Base-by-base conservation (phyloP, 495 filamentous ascomycete genomes). In the Tetracladium setigerum region DNA sequence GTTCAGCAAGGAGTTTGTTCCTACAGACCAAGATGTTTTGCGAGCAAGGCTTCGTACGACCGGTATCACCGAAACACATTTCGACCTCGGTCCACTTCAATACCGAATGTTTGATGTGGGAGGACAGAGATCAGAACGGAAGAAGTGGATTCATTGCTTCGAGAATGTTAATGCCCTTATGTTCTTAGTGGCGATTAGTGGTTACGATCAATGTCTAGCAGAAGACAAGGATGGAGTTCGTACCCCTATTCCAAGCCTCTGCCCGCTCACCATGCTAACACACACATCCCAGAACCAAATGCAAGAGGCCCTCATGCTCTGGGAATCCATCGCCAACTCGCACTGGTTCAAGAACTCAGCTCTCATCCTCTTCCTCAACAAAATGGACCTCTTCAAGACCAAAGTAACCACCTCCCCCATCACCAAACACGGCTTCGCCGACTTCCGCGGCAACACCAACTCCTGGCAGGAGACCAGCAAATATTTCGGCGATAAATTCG, bases 121-220 rank as follows among this genome's bases (percentile, higher is more conserved):
- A 57, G 92, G 92, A 43, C 92, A 98, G 65, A 74, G 92, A 55
- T 97, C 94, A 17, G 92, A 98, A 57, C 84, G 92, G 43, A 98
- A 98, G 77, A 98, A 98, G 67, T 98, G 92, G 92, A 96, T 98
- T 54, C 92, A 98, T 62, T 96, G 92, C 67, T 98, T 98, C 63
- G 92, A 98, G 60, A 95, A 95, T 58, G 92, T 98, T 52, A 90
- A 88, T 47, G 86, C 84, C 61, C 72, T 98, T 32, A 73, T 98
- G 38, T 98, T 98, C 68, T 78, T 98, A 59, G 92, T 95, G 41
- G 92, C 92, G 30, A 83, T 98, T 54, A 95, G 89, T 49, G 92
- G 91, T 32, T 98, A 97, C 61, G 92, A 98, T 62, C 92, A 98
- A 66, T 91, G 91, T 57, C 69, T 98, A 16, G 87, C 97, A 2